A percentile compares a stretch with the other conserved stretches of the same genome.
Evolutionary conservation across 2,329 filamentous ascomycete species (phyloP).

Genomic region (Nigrospora sphaerica): DNA sequence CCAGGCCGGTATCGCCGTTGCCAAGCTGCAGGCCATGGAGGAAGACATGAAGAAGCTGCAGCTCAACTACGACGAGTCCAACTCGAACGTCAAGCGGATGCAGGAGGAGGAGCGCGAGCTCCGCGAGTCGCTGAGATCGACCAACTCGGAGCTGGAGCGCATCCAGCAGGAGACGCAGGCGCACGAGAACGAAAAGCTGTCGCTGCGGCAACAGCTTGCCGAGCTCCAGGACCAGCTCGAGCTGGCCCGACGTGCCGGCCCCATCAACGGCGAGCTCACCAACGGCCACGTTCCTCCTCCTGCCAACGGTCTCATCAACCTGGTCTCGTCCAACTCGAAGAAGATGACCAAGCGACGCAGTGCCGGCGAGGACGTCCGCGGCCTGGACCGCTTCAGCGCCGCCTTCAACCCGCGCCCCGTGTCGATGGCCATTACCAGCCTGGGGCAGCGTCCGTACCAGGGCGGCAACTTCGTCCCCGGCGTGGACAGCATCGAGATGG

Average conservation of each 20-base stretch:
- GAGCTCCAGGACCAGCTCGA: slow-evolving; percentile 92
- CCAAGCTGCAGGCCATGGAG: slow-evolving; percentile 84
- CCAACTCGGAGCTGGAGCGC: slow-evolving; percentile 74
- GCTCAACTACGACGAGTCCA: slow-evolving; percentile 81
- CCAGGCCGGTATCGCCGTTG: slow-evolving; percentile 91
- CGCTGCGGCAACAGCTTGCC: slow-evolving; percentile 77
- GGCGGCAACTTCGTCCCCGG: slow-evolving; percentile 73
- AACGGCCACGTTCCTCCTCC: slow-evolving; percentile 58
- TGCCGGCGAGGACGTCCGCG: slow-evolving; percentile 77
- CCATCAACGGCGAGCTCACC: slow-evolving; percentile 61
- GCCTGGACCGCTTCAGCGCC: slow-evolving; percentile 82
- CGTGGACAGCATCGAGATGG: slow-evolving; percentile 86
- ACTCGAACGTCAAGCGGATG: slow-evolving; percentile 82
- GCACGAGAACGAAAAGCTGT: slow-evolving; percentile 78
- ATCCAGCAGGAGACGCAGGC: slow-evolving; percentile 67
- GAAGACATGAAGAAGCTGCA: slow-evolving; percentile 93
- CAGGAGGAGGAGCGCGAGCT: slow-evolving; percentile 89
- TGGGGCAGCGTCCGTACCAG: slow-evolving; percentile 60
- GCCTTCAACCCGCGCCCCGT: slow-evolving; percentile 92
- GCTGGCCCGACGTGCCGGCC: slow-evolving; percentile 69
- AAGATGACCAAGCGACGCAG: slow-evolving; percentile 93
- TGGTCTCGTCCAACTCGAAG: slow-evolving; percentile 67
- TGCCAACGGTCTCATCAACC: slow-evolving; percentile 80
- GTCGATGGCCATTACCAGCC: slow-evolving; percentile 80
- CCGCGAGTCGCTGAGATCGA: slow-evolving; percentile 71